Evolutionary conservation across 2,329 filamentous ascomycete species (phyloP), one percentile per base, ranked within the genome.

Genomic region (Fusarium palustre): DNA sequence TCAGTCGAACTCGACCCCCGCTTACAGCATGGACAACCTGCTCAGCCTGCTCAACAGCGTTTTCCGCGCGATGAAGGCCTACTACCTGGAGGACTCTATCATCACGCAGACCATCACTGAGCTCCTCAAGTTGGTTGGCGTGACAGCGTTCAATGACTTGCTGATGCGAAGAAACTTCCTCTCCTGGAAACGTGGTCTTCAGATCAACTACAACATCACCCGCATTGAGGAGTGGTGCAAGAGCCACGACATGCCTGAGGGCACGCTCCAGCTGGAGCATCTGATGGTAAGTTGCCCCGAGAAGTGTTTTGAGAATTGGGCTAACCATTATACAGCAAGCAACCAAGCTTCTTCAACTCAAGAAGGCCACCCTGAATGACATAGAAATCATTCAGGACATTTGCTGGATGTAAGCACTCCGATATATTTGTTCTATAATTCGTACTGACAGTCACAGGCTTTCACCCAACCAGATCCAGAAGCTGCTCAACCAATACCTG

Each of bases 321-420:
- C 77, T 82, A 69, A 81, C 74, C 30, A 54, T 20, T 28, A 8
- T 49, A 72, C 67, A 93, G 91, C 95, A 98, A 92, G 96, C 96
- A 55, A 99, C 96, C 22, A 99, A 99, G 84, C 90, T 99, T 69
- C 86, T 99, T 70, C 96, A 99, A 81, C 86, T 99, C 69, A 99
- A 99, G 90, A 99, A 99, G 84, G 96, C 96, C 11, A 99, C 96
- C 1, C 83, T 99, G 78, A 99, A 98, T 79, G 96, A 99, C 77
- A 99, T 99, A 76, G 96, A 99, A 82, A 99, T 99, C 76, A 99
- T 99, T 76, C 96, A 99, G 84, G 96, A 99, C 79, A 99, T 99
- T 75, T 99, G 96, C 87, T 98, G 95, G 95, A 98, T 98, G 95
- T 97, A 83, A 89, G 92, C 88, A 36, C 20, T 12, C 1, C 0